Percentiles rank a stretch among this genome's conserved stretches.
phyloP scores from a whole-genome alignment of 2,329 filamentous ascomycete species.

The Fusarium citri region DNA sequence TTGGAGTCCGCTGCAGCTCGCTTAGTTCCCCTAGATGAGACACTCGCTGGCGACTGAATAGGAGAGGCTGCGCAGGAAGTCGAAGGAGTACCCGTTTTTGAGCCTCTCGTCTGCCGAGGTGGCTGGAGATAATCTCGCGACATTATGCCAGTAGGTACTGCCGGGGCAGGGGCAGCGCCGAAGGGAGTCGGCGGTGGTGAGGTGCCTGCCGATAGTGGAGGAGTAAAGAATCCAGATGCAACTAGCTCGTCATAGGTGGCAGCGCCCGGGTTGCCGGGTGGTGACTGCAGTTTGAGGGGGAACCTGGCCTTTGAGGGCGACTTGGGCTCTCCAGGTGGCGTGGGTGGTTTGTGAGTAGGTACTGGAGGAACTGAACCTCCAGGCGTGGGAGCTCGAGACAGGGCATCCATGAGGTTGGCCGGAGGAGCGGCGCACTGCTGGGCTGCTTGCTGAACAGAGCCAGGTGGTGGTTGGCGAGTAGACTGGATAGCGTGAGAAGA shows the following conservation, averaged over 20 bases:
- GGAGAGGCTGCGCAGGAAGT: conserved; percentile 37
- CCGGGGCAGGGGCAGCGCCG: conserved; percentile 38
- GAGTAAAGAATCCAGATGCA: conserved; percentile 44
- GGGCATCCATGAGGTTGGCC: conserved; percentile 13
- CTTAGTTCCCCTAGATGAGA: conserved; percentile 62
- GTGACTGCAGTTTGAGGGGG: conserved; percentile 18
- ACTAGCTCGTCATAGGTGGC: conserved; percentile 45
- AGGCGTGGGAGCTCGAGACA: conserved; percentile 34
- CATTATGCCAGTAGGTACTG: conserved; percentile 27
- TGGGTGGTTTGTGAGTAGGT: conserved; percentile 11
- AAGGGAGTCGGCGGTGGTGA: conserved; percentile 28
- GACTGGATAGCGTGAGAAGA: conserved; percentile 68
- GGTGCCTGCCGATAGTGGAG: conserved; percentile 34
- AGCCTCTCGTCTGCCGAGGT: conserved; percentile 47
- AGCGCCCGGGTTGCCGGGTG: conserved; percentile 26
- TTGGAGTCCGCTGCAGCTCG: conserved; percentile 55
- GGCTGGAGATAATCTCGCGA: conserved; percentile 34
- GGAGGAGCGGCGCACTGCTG: conserved; percentile 14
- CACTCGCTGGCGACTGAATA: conserved; percentile 51
- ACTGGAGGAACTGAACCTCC: conserved; percentile 14
- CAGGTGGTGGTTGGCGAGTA: conserved; percentile 58
- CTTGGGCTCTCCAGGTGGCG: conserved; percentile 20
- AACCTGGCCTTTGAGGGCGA: conserved; percentile 30
- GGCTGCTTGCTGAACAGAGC: conserved; percentile 14
- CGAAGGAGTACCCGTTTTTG: conserved; percentile 39